Conservation (phyloP, 495 filamentous ascomycete species). For the Aspergillus sclerotioniger region DNA sequence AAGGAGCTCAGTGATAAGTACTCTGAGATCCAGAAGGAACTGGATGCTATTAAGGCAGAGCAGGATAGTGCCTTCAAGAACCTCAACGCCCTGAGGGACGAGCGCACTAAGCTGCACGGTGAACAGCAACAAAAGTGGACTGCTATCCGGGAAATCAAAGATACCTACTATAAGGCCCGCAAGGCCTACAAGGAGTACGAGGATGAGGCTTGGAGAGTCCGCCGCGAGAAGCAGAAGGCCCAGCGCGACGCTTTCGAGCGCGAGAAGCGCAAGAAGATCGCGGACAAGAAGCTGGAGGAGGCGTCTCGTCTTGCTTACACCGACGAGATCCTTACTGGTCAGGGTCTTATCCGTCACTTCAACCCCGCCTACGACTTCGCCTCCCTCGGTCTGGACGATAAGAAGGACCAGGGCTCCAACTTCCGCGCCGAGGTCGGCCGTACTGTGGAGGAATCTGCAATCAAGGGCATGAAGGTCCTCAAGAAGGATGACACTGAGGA, state of each 20-base stretch:
- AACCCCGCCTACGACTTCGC: constrained; percentile 74
- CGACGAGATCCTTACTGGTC: constrained; percentile 84
- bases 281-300: constrained; percentile 82
- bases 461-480: constrained; percentile 74
- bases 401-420: constrained; percentile 64
- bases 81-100: constrained; percentile 82
- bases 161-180: constrained; percentile 74
- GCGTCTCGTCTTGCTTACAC: constrained; percentile 84
- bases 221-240: constrained; percentile 73
- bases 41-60: constrained; percentile 84
- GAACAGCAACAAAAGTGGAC: constrained; percentile 82
- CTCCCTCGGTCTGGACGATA: constrained; percentile 51
- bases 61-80: constrained; percentile 85
- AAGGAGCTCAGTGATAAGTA: constrained; percentile 85
- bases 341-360: constrained; percentile 84
- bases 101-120: constrained; percentile 74
- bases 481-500: constrained; percentile 83
- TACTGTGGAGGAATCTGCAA: constrained; percentile 71
- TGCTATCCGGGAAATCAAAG: constrained; percentile 78
- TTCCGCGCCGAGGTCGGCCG: constrained; percentile 77
- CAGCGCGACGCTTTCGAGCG: constrained; percentile 73
- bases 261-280: constrained; percentile 76
- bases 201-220: constrained; percentile 67
- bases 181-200: constrained; percentile 79
- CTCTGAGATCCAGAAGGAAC: constrained; percentile 74